These are phyloP conservation scores for Boletus sp. DNA, from an alignment of 1,284 basidiomycete species.

Conservation along the genomic window DNA sequence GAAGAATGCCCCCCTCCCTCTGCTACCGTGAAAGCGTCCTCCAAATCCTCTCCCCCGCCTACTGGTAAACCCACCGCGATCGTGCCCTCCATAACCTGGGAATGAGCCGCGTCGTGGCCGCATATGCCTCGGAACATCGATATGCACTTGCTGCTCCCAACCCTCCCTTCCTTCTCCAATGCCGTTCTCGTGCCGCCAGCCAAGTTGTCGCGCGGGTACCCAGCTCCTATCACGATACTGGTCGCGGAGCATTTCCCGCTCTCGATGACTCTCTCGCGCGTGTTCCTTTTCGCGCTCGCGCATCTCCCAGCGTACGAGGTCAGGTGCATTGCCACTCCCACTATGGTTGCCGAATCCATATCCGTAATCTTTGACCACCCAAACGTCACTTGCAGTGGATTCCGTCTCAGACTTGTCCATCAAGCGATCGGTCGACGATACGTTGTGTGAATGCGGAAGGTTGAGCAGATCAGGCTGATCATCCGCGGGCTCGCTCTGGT, in stretches of 20 bases:
- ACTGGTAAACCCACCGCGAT: slow-evolving; percentile 31
- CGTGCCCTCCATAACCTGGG: slow-evolving; percentile 23
- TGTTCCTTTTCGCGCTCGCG: slow-evolving; percentile 26
- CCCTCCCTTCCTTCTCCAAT: slow-evolving; percentile 21
- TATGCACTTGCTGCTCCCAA: slow-evolving; percentile 23
- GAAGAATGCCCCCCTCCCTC: slow-evolving; percentile 22
- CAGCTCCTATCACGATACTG: slow-evolving; percentile 23
- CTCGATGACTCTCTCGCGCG: slow-evolving; percentile 19
- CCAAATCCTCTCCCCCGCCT: slow-evolving; percentile 35
- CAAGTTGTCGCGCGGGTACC: slow-evolving; percentile 15
- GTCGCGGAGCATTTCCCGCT: slow-evolving; percentile 16
- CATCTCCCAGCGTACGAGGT: slow-evolving; percentile 31
- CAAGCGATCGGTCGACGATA: slow-evolving; percentile 1
- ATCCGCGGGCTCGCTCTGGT: background rate
- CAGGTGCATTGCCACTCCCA: slow-evolving; percentile 33
- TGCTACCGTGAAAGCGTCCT: slow-evolving; percentile 30
- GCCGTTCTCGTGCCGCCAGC: slow-evolving; percentile 27
- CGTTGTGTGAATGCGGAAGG: background rate
- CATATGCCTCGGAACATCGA: slow-evolving; percentile 16
- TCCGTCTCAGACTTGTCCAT: slow-evolving; percentile 14
- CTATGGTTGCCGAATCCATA: slow-evolving; percentile 50
- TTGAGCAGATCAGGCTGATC: slow-evolving; percentile 1
- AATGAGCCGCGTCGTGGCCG: slow-evolving; percentile 30
- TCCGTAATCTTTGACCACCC: slow-evolving; percentile 59
- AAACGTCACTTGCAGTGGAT: slow-evolving; percentile 38